Evolutionary conservation across 2,329 filamentous ascomycete genomes (phyloP), one percentile per base, ranked within the genome.

Genomic region (Xylaria sp.): DNA sequence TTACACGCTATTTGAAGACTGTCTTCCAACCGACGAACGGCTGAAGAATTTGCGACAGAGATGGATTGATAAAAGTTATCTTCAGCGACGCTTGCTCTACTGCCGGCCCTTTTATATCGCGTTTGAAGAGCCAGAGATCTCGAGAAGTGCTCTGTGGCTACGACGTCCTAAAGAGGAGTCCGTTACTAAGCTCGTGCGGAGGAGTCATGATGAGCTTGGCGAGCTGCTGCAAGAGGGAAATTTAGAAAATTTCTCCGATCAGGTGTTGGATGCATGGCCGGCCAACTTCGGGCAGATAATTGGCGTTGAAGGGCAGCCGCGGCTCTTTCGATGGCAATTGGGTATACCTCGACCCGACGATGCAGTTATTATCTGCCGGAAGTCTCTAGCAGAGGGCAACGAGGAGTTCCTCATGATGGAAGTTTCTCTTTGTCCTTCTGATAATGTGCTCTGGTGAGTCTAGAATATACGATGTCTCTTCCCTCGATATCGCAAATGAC

Each of bases 361-460:
- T n/a, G 59, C 63, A 20, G 6, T 17, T 26, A 42, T 58, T 23
- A n/a, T 60, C n/a, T 69, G 67, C 20, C 63, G 63, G 15, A 66
- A 63, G 38, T 56, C 44, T 20, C 28, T 38, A n/a, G 31, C 54
- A 20, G 42, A 48, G 6, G 42, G 51, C 4, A 10, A n/a, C 10
- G 63, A 63, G 31, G 23, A 42, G 6, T 44, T 66, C 13, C 53
- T 66, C 6, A 49, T 23, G 44, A 46, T 63, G 4, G 42, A 63
- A 11, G 49, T 63, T n/a, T 59, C 28, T 17, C 51, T 62, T 48
- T 6, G 17, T 20, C 63, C 67, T 53, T 57, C 63, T 38, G 63
- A 69, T 54, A 57, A 69, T 26, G 31, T 69, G 58, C 36, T 69
- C 10, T 66, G 67, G 67, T 69, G 40, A 59, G 59, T 61, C 10